Evolutionary conservation across 1,284 basidiomycete genomes (phyloP), one percentile per base, ranked within the genome.

Genomic region (Exobasidium cylindrosporum): DNA sequence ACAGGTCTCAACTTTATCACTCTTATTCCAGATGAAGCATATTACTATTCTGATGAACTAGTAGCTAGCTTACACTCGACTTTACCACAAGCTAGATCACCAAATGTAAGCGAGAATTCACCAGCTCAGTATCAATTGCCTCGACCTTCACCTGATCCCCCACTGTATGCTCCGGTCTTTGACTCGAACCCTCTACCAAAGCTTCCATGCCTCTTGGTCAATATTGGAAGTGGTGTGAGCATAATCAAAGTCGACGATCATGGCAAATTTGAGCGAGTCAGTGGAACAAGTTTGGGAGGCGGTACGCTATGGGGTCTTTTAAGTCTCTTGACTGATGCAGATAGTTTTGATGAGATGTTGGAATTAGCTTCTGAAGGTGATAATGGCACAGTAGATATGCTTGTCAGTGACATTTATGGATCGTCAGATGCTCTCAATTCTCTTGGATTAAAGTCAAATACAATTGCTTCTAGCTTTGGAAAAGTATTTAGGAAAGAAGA

Each of bases 371-470:
- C 97, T 81, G 82, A 86, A 75, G 96, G 96, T 45, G 92, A 97
- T 83, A 97, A 99, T 77, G 86, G 89, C 52, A 86, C 86, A 5
- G 95, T 98, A 30, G 96, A 99, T 81, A 98, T 98, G 95, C 88
- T 98, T 57, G 95, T 99, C 49, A 94, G 95, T 30, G 96, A 99
- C 83, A 98, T 99, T 70, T 98, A 98, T 79, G 95, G 94, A 26
- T 94, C 95, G 82, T 90, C 91, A 66, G 87, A 98, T 35, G 73
- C 74, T 6, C 65, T 72, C 58, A 69, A 73, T 47, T 64, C 69
- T 43, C 61, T 79, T 28, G 96, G 96, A 3, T 86, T 99, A 61
- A 98, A 97, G 82, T 94, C 92, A 32, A 94, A 91, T 10, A 97
- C 91, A 80, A 99, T 99, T 75, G 96, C 96, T 3, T 96, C 92